Conservation (phyloP, 2,329 filamentous ascomycete genomes). For the Colletotrichum theobromicola region DNA sequence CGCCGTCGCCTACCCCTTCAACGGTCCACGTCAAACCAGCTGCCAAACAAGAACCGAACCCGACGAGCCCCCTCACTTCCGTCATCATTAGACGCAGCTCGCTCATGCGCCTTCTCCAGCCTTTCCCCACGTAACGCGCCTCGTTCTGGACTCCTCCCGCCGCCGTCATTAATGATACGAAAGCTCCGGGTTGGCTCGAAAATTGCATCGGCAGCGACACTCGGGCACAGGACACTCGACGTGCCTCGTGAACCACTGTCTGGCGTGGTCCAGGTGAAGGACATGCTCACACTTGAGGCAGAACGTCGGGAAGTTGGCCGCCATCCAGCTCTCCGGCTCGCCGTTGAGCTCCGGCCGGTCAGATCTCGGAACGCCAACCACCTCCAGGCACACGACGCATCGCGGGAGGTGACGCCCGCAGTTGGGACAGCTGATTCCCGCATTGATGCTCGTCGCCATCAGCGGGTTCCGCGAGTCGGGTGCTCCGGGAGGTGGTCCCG, state of each 20-base stretch:
- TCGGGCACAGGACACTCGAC: constrained; percentile 72
- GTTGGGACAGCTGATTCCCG: constrained; percentile 69
- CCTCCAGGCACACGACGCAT: constrained; percentile 71
- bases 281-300: constrained; percentile 73
- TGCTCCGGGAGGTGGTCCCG: constrained; percentile 11
- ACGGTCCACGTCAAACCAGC: neutral
- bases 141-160: neutral
- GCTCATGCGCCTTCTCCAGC: neutral
- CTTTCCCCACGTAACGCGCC: neutral
- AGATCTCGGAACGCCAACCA: constrained; percentile 68
- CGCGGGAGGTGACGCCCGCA: constrained; percentile 71
- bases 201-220: constrained; percentile 70
- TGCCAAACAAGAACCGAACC: neutral
- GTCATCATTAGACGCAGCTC: neutral
- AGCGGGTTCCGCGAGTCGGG: constrained; percentile 57
- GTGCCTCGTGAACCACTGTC: constrained; percentile 70
- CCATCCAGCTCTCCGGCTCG: constrained; percentile 50
- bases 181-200: constrained; percentile 63
- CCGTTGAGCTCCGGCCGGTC: constrained; percentile 59
- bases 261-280: constrained; percentile 69
- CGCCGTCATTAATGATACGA: constrained; percentile 46
- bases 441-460: constrained; percentile 60
- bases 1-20: neutral
- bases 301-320: constrained; percentile 70
- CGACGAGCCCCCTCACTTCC: neutral